Evolutionary conservation across 129 eudicot genomes (phyloP), one percentile per base, ranked within the genome.

Genomic region (Centrapalus pauciflorus): DNA sequence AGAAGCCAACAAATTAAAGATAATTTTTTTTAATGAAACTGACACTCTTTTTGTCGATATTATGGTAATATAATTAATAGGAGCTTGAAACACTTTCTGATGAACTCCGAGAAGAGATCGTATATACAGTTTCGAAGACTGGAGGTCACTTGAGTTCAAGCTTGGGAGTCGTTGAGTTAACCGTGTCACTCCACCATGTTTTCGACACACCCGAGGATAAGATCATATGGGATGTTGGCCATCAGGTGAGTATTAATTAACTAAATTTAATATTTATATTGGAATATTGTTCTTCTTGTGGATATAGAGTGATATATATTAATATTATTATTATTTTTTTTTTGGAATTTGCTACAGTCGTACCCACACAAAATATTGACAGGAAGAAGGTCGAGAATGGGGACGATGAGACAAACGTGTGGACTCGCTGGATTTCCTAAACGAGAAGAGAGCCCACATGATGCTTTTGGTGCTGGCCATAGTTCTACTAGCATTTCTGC

Each of bases 401-500:
- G 56, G 14, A 82, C 91, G 5, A 84, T 88, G 12, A 51, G 96
- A 25, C 81, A 84, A 40, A 88, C 96, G 5, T 72, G 23, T 14
- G 96, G 96, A 21, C 79, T 88, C 3, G 88, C 96, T 0, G 91
- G 96, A 0, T 88, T 88, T 54, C 89, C 96, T 1, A 88, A 88
- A 46, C 71, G 96, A 64, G 96, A 83, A 0, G 96, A 88, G 56
- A 88, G 96, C 46, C 58, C 24, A 10, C 77, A 88, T 64, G 96
- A 88, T 72, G 91, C 91, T 55, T 88, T 88, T 74, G 96, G 96
- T 17, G 84, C 66, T 19, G 95, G 95, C 9, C 90, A 87, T 58
- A 87, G 95, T 66, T 87, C 95, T 66, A 88, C 89, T 33, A 88
- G 96, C 74, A 88, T 88, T 61, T 88, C 96, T 23, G 92, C 92